Evolutionary conservation across 2,329 filamentous ascomycete species (phyloP).

Genomic region (Echinosphaeria canescens): DNA sequence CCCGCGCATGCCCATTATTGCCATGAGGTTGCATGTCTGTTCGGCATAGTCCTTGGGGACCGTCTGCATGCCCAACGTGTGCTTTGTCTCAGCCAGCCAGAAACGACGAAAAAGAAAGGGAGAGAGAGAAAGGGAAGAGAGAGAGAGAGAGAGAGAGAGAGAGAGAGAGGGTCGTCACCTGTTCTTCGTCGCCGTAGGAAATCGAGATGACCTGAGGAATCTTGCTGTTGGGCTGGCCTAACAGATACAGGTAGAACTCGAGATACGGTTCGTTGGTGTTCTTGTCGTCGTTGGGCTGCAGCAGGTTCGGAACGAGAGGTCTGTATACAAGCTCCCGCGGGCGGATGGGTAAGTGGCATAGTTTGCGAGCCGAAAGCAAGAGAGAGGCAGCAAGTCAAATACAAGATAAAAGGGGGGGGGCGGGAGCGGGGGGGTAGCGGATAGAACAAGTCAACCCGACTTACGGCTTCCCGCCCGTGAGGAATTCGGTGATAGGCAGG

Average conservation of each 20-base stretch:
- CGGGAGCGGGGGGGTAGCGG: too few species aligned
- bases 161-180: too few species aligned
- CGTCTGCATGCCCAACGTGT: too few species aligned
- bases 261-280: conserved; percentile 53
- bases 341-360: conserved; percentile 6
- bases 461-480: conserved; percentile 40
- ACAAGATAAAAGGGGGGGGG: too few species aligned
- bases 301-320: conserved; percentile 27
- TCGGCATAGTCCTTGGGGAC: conserved; percentile 36
- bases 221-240: conserved; percentile 21
- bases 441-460: too few species aligned
- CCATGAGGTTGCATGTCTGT: conserved; percentile 40
- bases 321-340: conserved; percentile 16
- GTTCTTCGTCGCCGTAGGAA: conserved; percentile 47
- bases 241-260: conserved; percentile 34
- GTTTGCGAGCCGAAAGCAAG: conserved; percentile 20
- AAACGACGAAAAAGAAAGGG: too few species aligned
- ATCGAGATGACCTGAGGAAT: conserved; percentile 41
- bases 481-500: conserved; percentile 33
- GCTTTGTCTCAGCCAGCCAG: too few species aligned
- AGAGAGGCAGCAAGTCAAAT: not conserved
- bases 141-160: too few species aligned
- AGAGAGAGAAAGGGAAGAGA: too few species aligned
- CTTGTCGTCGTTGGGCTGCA: conserved; percentile 16
- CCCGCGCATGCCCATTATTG: conserved; percentile 44